Base-by-base conservation (phyloP, 2,329 filamentous ascomycete genomes). In the Clarireedia monteithiana region DNA sequence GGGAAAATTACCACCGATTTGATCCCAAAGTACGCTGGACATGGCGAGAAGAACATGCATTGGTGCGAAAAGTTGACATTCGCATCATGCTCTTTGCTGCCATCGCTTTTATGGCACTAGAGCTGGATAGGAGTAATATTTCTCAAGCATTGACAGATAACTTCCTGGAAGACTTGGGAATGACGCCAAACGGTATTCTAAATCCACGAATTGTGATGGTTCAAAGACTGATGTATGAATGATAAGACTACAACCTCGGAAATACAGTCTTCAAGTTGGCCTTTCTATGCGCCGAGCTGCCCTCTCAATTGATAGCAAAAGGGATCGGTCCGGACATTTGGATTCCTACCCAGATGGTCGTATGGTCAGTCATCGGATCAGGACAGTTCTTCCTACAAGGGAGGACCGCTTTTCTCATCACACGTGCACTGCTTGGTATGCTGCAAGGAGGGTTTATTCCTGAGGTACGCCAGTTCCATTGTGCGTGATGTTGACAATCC, bases 61-160 rank as follows among this genome's bases (percentile, higher is more conserved):
- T 65, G 50, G 55, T 64, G 17, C 47, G 62, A 27, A 64, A 65
- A 48, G 68, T 71, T 39, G 69, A 71, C 59, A 5, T 59, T 7
- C 63, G 64, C 10, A 69, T 72, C 46, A 66, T 69, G 65, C 39
- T 68, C 27, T 69, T 68, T 53, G 65, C 60, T 30, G 73, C 73
- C 61, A 58, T 83, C 34, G 83, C 82, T 66, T 84, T 85, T 65
- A 82, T 84, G 60, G 78, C 78, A 1, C 72, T 85, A 6, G 79
- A 85, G 60, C 71, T 84, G 38, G 81, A 85, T 65, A 73, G 82
- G 27, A 77, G 77, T 34, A 86, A 85, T 63, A 74, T 85, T 10
- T 62, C 63, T 3, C 81, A 82, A 63, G 83, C 81, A 4, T 71
- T 82, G 27, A 81, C 79, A 0, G 82, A 84, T 66, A 83, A 82